Evolutionary conservation across 78 protist genomes (phyloP), one percentile per base, ranked within the genome.

Genomic region (Capsaspora owczarzaki): DNA sequence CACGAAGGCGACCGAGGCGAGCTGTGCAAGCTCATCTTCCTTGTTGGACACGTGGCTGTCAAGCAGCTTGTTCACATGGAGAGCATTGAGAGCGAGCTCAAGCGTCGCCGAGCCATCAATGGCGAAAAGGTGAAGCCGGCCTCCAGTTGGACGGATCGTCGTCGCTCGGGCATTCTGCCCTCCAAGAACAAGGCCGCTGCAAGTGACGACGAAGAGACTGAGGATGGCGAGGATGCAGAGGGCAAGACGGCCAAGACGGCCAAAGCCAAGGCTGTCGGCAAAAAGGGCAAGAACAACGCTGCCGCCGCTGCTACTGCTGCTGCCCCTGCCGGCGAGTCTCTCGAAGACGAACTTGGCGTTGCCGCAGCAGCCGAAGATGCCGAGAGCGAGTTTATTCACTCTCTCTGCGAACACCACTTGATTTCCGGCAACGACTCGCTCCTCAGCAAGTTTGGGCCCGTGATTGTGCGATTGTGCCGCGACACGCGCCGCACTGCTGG

Each of bases 311-410:
- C n/a, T n/a, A n/a, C n/a, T n/a, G n/a, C n/a, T n/a, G n/a, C n/a
- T n/a, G n/a, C n/a, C n/a, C n/a, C n/a, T n/a, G 71, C 3, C 37
- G 53, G 51, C 74, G 22, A 37, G 38, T n/a, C 38, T n/a, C 76
- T 86, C 2, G 93, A 78, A 35, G 88, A 87, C 22, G 93, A 89
- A 35, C 44, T 89, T 72, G 93, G 93, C 31, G 69, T 72, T 51
- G 88, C 60, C n/a, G 84, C 81, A 37, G 87, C 88, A 1, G 86
- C 85, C 40, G 80, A 69, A 33, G 91, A 85, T 14, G 87, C 80
- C 20, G 89, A 86, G 68, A 70, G 81, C 23, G 87, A 76, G 83
- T 41, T 33, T 29, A 69, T 83, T 0, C 53, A 19, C 29, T 22
- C 33, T 1, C 31, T 69, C 51, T 44, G 68, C 49, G 89, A 85